phyloP scores from a whole-genome alignment of 2,329 filamentous ascomycete genomes.

The Microdochium nivale region DNA sequence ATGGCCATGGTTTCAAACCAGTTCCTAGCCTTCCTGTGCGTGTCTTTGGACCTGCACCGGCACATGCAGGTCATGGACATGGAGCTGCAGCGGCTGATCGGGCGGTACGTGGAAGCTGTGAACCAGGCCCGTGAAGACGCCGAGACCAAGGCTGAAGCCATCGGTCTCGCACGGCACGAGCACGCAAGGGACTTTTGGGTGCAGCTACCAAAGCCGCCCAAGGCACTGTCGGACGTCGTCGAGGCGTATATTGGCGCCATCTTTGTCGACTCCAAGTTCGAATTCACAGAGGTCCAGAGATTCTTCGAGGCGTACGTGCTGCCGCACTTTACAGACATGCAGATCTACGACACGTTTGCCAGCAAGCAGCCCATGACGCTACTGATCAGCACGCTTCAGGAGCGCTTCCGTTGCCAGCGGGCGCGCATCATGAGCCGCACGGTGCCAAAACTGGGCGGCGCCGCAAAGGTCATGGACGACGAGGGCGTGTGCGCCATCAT shows the following conservation, averaged over 20 bases:
- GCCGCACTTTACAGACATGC: constrained; percentile 79
- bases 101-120: constrained; percentile 50
- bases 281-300: constrained; percentile 60
- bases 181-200: constrained; percentile 63
- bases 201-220: constrained; percentile 54
- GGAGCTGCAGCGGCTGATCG: constrained; percentile 33
- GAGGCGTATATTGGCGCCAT: constrained; percentile 86
- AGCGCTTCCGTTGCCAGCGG: constrained; percentile 52
- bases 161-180: constrained; percentile 23
- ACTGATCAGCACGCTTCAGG: constrained; percentile 54
- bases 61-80: constrained; percentile 54
- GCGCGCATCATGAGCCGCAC: constrained; percentile 6
- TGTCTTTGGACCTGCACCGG: constrained; percentile 67
- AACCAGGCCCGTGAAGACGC: constrained; percentile 35
- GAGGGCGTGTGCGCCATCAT: background rate
- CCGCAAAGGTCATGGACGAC: constrained; percentile 13
- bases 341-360: constrained; percentile 77
- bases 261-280: constrained; percentile 80
- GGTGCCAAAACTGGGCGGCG: constrained; percentile 10
- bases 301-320: constrained; percentile 73
- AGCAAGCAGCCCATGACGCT: constrained; percentile 78
- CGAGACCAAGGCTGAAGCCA: constrained; percentile 20
- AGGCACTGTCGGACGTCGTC: constrained; percentile 73
- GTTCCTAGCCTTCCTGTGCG: constrained; percentile 76
- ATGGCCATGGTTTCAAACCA: constrained; percentile 99